These are phyloP conservation scores for Chionographis japonica DNA, from an alignment of 106 monocot species.

Conservation along the genomic window DNA sequence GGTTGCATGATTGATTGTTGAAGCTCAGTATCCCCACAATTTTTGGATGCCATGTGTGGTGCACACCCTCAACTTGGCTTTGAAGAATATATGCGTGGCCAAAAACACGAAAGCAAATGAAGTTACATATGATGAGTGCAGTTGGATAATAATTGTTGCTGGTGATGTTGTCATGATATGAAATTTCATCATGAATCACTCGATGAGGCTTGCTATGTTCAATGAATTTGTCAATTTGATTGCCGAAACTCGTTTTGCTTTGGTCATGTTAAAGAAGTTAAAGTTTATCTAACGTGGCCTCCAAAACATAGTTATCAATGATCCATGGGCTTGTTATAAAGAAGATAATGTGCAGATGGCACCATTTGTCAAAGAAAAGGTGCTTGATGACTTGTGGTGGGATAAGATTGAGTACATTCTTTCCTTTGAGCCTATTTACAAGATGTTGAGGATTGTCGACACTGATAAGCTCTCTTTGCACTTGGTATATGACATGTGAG, in stretches of 20 bases:
- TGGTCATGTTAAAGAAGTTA: not conserved
- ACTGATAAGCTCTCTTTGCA: not conserved
- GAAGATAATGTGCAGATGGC: not conserved
- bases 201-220: not conserved
- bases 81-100: not conserved
- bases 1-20: not conserved
- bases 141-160: not conserved
- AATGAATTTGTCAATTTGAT: not conserved
- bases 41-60: not conserved
- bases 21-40: not conserved
- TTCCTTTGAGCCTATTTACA: not conserved
- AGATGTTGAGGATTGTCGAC: not conserved
- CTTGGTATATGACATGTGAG: not conserved
- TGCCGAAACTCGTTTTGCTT: not conserved
- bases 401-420: not conserved
- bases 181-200: slow-evolving; percentile 7
- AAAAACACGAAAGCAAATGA: not conserved
- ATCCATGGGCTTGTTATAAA: not conserved
- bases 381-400: not conserved
- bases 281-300: not conserved
- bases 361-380: not conserved
- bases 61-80: not conserved
- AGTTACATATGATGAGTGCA: not conserved
- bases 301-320: not conserved
- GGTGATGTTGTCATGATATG: not conserved